phyloP scores from a whole-genome alignment of 2,329 filamentous ascomycete genomes.

The Colletotrichum tanaceti region DNA sequence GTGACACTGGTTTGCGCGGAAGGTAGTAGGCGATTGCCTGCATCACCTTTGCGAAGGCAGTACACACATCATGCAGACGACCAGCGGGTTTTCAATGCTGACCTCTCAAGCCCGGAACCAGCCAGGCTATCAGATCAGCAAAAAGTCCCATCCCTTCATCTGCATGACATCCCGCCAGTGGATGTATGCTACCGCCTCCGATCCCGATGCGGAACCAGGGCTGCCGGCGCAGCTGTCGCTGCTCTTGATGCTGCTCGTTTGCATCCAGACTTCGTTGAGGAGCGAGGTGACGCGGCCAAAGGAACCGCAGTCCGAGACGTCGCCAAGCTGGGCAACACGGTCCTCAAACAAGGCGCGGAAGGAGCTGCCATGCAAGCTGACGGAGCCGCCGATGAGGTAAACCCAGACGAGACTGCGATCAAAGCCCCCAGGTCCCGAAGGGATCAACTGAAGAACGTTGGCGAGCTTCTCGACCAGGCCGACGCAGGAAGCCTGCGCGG shows the following conservation, averaged over 20 bases:
- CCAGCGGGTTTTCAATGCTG: slow-evolving; percentile 5
- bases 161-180: slow-evolving; percentile 97
- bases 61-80: slow-evolving; percentile 43
- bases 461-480: slow-evolving; percentile 83
- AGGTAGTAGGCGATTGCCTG: slow-evolving; percentile 51
- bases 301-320: slow-evolving; percentile 82
- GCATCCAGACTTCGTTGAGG: slow-evolving; percentile 85
- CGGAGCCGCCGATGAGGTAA: slow-evolving; percentile 85
- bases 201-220: slow-evolving; percentile 48
- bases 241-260: slow-evolving; percentile 69
- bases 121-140: slow-evolving; percentile 74
- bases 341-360: slow-evolving; percentile 85
- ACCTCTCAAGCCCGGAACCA: slow-evolving; percentile 28
- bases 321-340: slow-evolving; percentile 79
- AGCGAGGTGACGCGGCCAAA: slow-evolving; percentile 86
- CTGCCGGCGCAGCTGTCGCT: slow-evolving; percentile 47
- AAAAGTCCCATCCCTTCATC: slow-evolving; percentile 90
- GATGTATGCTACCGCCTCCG: slow-evolving; percentile 70
- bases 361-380: slow-evolving; percentile 75
- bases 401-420: slow-evolving; percentile 95
- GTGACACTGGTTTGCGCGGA: slow-evolving; percentile 24
- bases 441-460: slow-evolving; percentile 82
- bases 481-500: slow-evolving; percentile 77
- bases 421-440: slow-evolving; percentile 82
- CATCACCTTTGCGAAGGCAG: slow-evolving; percentile 49